Conservation (phyloP, 1,139 yeast species). For the Yamadazyma dushanensis region DNA sequence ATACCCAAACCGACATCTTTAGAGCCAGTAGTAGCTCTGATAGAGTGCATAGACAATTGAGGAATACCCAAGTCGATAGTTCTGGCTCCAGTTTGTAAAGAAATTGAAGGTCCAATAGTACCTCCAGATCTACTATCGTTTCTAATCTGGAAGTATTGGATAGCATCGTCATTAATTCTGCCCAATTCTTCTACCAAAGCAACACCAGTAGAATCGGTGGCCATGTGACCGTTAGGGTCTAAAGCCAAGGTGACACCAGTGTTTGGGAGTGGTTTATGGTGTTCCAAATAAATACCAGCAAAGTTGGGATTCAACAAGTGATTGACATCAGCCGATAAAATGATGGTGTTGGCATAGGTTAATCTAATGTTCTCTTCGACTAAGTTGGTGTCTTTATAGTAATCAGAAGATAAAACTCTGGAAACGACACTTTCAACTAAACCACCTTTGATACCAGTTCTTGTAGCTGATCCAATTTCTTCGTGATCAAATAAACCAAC, state of each 20-base stretch:
- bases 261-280: slow-evolving; percentile 44
- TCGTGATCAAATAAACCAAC: slow-evolving; percentile 47
- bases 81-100: slow-evolving; percentile 43
- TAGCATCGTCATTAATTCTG: slow-evolving; percentile 23
- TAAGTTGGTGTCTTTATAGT: slow-evolving; percentile 18
- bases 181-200: slow-evolving; percentile 35
- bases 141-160: slow-evolving; percentile 46
- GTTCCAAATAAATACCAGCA: slow-evolving; percentile 32
- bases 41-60: slow-evolving; percentile 48
- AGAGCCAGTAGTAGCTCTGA: slow-evolving; percentile 43
- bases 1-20: slow-evolving; percentile 46
- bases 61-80: slow-evolving; percentile 48
- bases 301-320: slow-evolving; percentile 50
- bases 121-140: slow-evolving; percentile 47
- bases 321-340: slow-evolving; percentile 49
- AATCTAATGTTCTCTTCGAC: slow-evolving; percentile 25
- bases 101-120: slow-evolving; percentile 45
- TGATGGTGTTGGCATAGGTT: slow-evolving; percentile 35
- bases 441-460: slow-evolving; percentile 45
- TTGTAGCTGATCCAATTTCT: slow-evolving; percentile 44
- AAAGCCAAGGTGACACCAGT: slow-evolving; percentile 40
- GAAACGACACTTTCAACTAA: slow-evolving; percentile 36
- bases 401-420: slow-evolving; percentile 30
- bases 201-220: slow-evolving; percentile 43
- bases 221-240: slow-evolving; percentile 44